Conservation (phyloP, 768 basidiomycete genomes). For the Amanita muscaria region DNA sequence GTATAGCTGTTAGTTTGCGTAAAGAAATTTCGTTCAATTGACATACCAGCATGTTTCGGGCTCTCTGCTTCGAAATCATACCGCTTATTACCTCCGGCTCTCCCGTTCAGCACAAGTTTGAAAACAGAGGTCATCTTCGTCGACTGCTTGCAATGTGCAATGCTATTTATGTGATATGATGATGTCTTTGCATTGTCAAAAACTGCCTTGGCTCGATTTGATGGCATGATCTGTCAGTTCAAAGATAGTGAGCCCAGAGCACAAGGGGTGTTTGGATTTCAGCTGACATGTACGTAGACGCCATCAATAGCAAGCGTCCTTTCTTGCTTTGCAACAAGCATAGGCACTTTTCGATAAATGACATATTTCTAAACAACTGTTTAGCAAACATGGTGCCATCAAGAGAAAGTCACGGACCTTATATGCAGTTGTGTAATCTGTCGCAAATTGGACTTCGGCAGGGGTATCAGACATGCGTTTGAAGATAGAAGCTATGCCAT, state of each 20-base stretch:
- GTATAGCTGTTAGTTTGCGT: conserved; percentile 6
- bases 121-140: conserved; percentile 74
- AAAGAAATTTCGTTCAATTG: not conserved
- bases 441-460: conserved; percentile 47
- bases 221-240: conserved; percentile 96
- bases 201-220: conserved; percentile 68
- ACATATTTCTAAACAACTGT: conserved; percentile 61
- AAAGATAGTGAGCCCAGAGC: too few species aligned
- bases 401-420: conserved; percentile 40
- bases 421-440: conserved; percentile 83
- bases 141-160: conserved; percentile 77
- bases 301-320: conserved; percentile 91
- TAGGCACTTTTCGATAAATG: conserved; percentile 90
- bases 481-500: conserved; percentile 76
- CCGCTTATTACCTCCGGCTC: conserved; percentile 63
- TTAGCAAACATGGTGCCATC: not conserved
- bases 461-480: conserved; percentile 76
- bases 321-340: conserved; percentile 86
- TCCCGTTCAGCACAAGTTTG: conserved; percentile 79
- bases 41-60: conserved; percentile 67
- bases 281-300: conserved; percentile 77
- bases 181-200: conserved; percentile 87
- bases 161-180: conserved; percentile 86
- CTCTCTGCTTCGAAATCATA: conserved; percentile 98
- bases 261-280: not conserved